Evolutionary conservation across 805 yeast genomes (phyloP).

Genomic region (Blastobotrys terrestris): DNA sequence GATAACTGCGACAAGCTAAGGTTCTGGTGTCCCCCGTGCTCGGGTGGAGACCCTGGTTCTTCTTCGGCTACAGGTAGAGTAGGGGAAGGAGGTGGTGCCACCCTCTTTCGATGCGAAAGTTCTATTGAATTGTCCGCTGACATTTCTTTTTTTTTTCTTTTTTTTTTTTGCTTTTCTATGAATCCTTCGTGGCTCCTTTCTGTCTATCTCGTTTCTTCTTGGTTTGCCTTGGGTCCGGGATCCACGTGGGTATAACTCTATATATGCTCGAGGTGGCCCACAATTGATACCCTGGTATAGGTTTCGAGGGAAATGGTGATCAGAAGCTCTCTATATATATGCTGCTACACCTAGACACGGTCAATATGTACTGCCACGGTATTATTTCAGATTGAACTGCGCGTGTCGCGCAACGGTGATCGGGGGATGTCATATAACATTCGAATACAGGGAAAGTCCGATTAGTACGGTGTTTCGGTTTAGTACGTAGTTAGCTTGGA

Average conservation of each 20-base stretch:
- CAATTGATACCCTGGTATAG: background rate
- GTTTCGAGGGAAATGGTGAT: background rate
- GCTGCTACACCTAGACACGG: background rate
- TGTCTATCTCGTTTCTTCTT: too few relatives aligned
- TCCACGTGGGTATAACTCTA: too few relatives aligned
- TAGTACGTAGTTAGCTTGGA: too few relatives aligned
- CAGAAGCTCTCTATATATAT: background rate
- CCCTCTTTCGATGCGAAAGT: constrained; percentile 14
- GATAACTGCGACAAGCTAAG: constrained; percentile 27
- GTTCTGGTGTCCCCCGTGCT: constrained; percentile 4
- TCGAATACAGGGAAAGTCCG: too few relatives aligned
- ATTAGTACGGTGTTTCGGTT: too few relatives aligned
- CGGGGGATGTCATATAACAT: too few relatives aligned
- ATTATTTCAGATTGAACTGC: background rate
- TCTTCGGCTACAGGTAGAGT: constrained; percentile 16
- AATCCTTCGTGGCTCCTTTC: too few relatives aligned
- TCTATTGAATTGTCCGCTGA: constrained; percentile 7
- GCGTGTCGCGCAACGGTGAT: background rate
- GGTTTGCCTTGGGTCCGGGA: too few relatives aligned
- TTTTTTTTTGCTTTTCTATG: too few relatives aligned
- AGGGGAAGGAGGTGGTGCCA: constrained; percentile 11
- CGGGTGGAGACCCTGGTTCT: background rate
- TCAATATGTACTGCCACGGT: background rate
- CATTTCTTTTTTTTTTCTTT: background rate
- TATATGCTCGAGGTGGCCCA: background rate